Conservation (phyloP, 345 rosid species). For the Euphorbia tirucalli region DNA sequence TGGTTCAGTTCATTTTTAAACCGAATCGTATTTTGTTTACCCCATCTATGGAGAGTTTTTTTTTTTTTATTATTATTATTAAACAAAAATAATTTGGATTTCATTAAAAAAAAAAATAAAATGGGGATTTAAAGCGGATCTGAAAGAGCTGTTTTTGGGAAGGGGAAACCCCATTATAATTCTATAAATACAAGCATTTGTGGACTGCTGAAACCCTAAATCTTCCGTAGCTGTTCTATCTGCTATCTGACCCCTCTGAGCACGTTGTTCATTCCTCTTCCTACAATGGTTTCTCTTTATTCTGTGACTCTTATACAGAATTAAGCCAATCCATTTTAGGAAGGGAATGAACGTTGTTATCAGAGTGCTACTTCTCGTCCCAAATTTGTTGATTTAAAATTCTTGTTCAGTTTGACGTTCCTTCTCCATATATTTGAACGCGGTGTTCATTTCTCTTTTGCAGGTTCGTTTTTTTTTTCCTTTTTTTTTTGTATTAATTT, state of each 20-base stretch:
- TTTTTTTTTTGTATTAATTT: no score
- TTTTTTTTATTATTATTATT: no score
- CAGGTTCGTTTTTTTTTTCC: neutral
- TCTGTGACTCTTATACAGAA: neutral
- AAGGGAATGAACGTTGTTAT: slow-evolving; percentile 19
- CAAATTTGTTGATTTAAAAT: no score
- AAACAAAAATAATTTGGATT: no score
- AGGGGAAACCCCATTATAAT: no score
- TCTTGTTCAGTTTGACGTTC: neutral
- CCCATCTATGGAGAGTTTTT: no score
- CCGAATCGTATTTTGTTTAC: no score
- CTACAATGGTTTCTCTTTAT: slow-evolving; percentile 24
- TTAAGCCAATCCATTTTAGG: slow-evolving; percentile 23
- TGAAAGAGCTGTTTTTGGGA: no score
- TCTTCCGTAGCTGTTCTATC: neutral
- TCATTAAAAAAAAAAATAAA: no score
- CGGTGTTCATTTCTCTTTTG: no score
- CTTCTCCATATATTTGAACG: neutral
- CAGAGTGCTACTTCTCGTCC: neutral
- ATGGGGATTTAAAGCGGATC: no score
- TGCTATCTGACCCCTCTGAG: neutral
- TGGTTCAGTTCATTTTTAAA: no score
- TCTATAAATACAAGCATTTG: neutral
- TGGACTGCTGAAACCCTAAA: neutral
- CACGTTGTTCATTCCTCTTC: slow-evolving; percentile 28